A percentile compares a stretch with the other conserved stretches of the same genome.
Conservation (phyloP, 2,329 filamentous ascomycete genomes). For the Venturia pyrina region DNA sequence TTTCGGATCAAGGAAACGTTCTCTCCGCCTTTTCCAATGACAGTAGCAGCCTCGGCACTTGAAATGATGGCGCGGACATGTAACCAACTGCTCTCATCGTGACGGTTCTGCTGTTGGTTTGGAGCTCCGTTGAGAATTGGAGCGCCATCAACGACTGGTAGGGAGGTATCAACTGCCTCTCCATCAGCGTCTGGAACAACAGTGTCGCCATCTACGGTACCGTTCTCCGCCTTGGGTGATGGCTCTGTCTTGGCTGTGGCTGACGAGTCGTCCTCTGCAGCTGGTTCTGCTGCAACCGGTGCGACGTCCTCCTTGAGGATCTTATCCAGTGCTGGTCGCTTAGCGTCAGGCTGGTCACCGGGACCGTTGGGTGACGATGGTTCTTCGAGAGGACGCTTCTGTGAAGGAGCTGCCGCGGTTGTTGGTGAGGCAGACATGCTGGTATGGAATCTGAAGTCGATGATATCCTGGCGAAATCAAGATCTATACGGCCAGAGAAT, state of each 20-base stretch:
- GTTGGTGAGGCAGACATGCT: conserved; percentile 37
- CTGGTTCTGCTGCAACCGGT: conserved; percentile 35
- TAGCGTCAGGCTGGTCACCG: conserved; percentile 91
- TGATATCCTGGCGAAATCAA: background rate
- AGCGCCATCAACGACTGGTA: conserved; percentile 22
- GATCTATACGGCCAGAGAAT: background rate
- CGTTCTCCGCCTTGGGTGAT: conserved; percentile 19
- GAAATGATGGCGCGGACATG: conserved; percentile 96
- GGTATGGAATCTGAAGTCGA: background rate
- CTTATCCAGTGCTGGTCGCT: conserved; percentile 93
- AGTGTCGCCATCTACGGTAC: conserved; percentile 58
- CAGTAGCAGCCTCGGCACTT: conserved; percentile 91
- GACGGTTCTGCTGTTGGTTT: conserved; percentile 27
- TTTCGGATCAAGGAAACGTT: conserved; percentile 96
- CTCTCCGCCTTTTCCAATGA: conserved; percentile 97
- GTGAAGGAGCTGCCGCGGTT: conserved; percentile 45
- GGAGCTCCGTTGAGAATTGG: conserved; percentile 6
- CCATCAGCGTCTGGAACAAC: conserved; percentile 56
- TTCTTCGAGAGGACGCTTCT: conserved; percentile 95
- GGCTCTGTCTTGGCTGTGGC: conserved; percentile 22
- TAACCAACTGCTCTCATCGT: conserved; percentile 93
- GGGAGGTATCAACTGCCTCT: conserved; percentile 30
- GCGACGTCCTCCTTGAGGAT: conserved; percentile 56
- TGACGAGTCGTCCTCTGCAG: conserved; percentile 20
- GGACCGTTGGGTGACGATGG: conserved; percentile 87